phyloP scores from a whole-genome alignment of 805 yeast genomes.

The Dipodascopsis tothii region DNA sequence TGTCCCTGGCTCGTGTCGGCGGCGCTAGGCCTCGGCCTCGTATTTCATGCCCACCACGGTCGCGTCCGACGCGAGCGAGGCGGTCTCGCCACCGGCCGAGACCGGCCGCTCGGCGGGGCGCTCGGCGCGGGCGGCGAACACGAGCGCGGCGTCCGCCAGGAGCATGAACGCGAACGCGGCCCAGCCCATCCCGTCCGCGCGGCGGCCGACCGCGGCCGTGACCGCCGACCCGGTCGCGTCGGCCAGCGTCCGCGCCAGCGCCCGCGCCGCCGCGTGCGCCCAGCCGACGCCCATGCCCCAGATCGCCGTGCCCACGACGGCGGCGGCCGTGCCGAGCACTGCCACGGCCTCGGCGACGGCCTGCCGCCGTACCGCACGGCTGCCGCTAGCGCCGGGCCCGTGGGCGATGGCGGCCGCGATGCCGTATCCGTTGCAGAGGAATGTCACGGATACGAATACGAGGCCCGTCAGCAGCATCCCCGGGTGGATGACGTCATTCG shows the following conservation, averaged over 20 bases:
- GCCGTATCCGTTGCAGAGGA: background rate
- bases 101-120: no score
- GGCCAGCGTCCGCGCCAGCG: constrained; percentile 5
- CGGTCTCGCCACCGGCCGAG: no score
- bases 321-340: background rate
- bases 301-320: constrained; percentile 8
- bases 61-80: no score
- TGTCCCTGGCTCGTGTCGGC: no score
- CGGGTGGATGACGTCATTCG: constrained; percentile 34
- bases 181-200: constrained; percentile 21
- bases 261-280: constrained; percentile 14
- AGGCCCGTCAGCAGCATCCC: constrained; percentile 36
- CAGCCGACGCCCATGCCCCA: constrained; percentile 15
- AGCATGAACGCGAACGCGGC: constrained; percentile 14
- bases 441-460: constrained; percentile 29
- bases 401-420: background rate
- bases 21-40: no score
- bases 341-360: background rate
- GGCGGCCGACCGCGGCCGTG: constrained; percentile 9
- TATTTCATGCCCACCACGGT: no score
- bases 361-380: background rate
- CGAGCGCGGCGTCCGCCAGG: constrained; percentile 2
- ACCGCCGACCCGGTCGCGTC: constrained; percentile 7
- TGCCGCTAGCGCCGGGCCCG: background rate
- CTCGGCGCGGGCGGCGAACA: background rate